Evolutionary conservation across 305 asterid species (phyloP), one percentile per base, ranked within the genome.

Genomic region (Caryopteris hybrid): DNA sequence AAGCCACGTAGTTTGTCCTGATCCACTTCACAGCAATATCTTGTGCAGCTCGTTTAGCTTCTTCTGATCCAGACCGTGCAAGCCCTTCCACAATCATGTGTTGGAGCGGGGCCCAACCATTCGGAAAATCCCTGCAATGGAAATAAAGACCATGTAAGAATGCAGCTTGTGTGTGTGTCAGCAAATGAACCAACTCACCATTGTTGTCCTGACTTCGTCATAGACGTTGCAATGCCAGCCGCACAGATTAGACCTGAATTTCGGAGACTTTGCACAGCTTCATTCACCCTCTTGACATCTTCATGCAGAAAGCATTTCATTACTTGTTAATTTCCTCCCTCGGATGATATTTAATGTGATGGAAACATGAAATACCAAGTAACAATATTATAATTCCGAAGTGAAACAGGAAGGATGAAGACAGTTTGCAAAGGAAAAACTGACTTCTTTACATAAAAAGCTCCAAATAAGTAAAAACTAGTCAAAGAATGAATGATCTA

Each of bases 71-170:
- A 0, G 89, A 87, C 64, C 46, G 83, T 13, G 60, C 78, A 9
- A 91, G 88, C 52, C 97, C 99, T 76, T 94, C 96, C 6, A 78
- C 88, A 9, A 89, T 94, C 85, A 94, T 78, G 91, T 94, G 96
- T 55, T 94, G 96, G 50, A 91, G 78, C 0, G 99, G 99, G 0
- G 97, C 93, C 97, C 99, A 94, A 27, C 97, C 97, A 65, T 94
- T 94, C 2, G 99, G 99, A 72, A 77, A 89, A 66, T 94, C 99
- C 99, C 95, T 93, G 78, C 64, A 45, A 39, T 17, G 2, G 31
- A 25, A 25, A 25, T 4, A 25, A 59, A 25, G 55, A 12, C 38
- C 43, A 38, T 39, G 21, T 29, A 42, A 16, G 29, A 38, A 55
- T 5, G 8, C 22, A 50, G 9, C 6, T 14, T 0, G 1, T 33